Evolutionary conservation across 805 yeast genomes (phyloP).

Genomic region (Ogataea sp.): DNA sequence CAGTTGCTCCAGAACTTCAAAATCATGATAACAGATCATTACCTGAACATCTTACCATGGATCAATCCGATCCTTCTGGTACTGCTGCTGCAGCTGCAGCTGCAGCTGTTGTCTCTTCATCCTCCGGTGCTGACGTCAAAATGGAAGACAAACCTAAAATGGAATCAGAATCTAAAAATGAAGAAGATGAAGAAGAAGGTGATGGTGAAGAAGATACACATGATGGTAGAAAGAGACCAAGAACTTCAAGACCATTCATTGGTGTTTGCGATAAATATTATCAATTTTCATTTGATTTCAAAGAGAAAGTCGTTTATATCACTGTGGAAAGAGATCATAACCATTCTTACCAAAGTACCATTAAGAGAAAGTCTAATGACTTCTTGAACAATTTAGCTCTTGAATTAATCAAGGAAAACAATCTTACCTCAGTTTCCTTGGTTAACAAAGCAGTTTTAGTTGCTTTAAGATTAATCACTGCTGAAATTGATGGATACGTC

Average conservation of each 20-base stretch:
- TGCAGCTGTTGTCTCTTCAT: too few species aligned
- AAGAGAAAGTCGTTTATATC: neutral
- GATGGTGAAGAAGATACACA: neutral
- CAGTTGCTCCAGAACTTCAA: neutral
- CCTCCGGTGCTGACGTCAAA: too few species aligned
- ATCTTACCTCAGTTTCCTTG: neutral
- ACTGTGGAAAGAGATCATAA: conserved; percentile 1
- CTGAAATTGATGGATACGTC: neutral
- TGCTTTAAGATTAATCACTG: neutral
- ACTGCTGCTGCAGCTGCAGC: too few species aligned
- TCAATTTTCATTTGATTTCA: conserved; percentile 1
- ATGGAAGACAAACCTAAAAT: neutral
- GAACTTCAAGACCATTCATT: neutral
- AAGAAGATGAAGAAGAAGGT: neutral
- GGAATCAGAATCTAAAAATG: neutral
- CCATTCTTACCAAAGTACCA: neutral
- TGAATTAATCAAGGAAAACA: neutral
- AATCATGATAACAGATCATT: neutral
- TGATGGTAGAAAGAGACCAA: conserved; percentile 1
- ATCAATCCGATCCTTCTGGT: too few species aligned
- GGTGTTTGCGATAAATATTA: neutral
- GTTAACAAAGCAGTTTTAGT: neutral
- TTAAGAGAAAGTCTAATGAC: conserved; percentile 1
- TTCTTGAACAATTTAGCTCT: neutral
- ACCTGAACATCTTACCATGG: neutral